Evolutionary conservation across 2,329 filamentous ascomycete genomes (phyloP).

Genomic region (Aspergillus thermomutatus): DNA sequence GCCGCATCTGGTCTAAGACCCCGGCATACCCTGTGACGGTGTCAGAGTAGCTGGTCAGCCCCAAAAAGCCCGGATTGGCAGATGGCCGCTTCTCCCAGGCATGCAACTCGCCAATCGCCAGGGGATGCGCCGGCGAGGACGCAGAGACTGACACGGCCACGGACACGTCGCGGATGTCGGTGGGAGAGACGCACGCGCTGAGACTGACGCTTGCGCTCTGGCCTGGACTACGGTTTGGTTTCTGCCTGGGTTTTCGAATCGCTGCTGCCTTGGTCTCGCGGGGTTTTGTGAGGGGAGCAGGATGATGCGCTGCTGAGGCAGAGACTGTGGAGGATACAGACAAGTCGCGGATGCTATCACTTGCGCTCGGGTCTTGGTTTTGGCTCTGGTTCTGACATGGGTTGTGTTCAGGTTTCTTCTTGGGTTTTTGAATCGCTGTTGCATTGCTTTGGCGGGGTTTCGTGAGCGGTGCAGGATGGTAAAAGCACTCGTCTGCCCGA

Average conservation of each 20-base stretch:
- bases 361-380: not conserved
- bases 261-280: not conserved
- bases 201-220: not conserved
- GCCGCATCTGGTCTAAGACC: conserved; percentile 1
- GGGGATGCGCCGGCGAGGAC: not conserved
- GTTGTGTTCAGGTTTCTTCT: too few relatives aligned
- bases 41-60: conserved; percentile 18
- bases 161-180: not conserved
- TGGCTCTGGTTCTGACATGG: too few relatives aligned
- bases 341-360: not conserved
- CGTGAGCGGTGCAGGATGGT: conserved; percentile 14
- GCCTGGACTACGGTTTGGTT: not conserved
- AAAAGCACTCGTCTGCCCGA: conserved; percentile 10
- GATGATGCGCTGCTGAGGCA: not conserved
- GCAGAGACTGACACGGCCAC: not conserved
- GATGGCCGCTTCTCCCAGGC: not conserved
- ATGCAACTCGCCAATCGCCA: not conserved
- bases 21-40: conserved; percentile 11
- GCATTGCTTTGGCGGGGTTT: conserved; percentile 2
- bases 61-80: conserved; percentile 14
- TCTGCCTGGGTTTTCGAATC: not conserved
- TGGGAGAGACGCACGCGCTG: not conserved
- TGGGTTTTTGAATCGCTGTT: too few relatives aligned
- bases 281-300: not conserved
- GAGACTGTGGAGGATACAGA: not conserved